These are phyloP conservation scores for Ulmus americana DNA, from an alignment of 331 rosid genomes.

Conservation along the genomic window DNA sequence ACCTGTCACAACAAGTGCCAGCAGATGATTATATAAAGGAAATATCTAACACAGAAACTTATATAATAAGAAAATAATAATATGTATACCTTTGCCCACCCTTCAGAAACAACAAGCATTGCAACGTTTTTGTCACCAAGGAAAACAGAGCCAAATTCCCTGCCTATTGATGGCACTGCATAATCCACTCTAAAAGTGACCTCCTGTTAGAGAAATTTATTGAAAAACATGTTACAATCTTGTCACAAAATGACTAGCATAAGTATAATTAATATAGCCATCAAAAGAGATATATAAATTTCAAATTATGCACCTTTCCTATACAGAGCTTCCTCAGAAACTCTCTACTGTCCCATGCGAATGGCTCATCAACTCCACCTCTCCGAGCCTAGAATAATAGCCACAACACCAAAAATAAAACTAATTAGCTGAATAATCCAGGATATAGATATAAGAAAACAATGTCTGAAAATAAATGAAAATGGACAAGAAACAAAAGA, in stretches of 20 bases:
- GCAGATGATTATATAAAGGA: constrained; percentile 7
- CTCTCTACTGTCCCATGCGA: constrained; percentile 95
- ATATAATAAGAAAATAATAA: neutral
- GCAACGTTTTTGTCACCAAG: constrained; percentile 74
- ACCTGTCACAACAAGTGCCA: constrained; percentile 43
- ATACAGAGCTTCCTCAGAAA: constrained; percentile 70
- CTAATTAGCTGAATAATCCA: neutral
- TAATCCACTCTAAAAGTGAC: constrained; percentile 77
- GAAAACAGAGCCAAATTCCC: constrained; percentile 90
- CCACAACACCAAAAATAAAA: neutral
- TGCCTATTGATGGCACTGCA: constrained; percentile 59
- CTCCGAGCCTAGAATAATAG: constrained; percentile 58
- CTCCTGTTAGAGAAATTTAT: constrained; percentile 47
- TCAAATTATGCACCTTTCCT: constrained; percentile 57
- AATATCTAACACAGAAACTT: constrained; percentile 10
- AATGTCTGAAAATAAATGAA: neutral
- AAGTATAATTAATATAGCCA: constrained; percentile 8
- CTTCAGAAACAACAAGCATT: constrained; percentile 70
- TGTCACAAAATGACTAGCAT: neutral
- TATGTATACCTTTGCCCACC: constrained; percentile 83
- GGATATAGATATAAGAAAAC: neutral
- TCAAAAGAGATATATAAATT: neutral
- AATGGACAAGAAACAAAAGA: no score
- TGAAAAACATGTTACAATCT: constrained; percentile 7
- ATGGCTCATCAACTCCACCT: constrained; percentile 78